Evolutionary conservation across 306 rosid genomes (phyloP), one percentile per base, ranked within the genome.

Genomic region (Arachis stenosperma): DNA sequence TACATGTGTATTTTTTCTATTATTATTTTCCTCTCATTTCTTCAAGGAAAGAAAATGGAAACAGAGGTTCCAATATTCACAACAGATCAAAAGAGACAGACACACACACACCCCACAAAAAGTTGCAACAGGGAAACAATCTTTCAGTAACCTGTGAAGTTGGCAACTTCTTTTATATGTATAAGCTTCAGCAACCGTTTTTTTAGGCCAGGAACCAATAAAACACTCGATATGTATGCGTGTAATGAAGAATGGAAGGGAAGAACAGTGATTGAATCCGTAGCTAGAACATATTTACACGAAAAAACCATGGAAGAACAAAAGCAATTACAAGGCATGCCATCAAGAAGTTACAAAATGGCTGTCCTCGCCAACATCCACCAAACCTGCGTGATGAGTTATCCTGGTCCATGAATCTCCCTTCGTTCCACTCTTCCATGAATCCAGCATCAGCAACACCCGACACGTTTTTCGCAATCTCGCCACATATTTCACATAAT

Each of bases 281-380:
- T 73, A 56, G 65, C 86, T 87, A 94, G 90, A 91, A 94, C 87
- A 91, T 81, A 81, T 89, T 84, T 79, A 87, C 93, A 76, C 89
- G 97, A 60, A 91, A 88, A 84, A 91, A 89, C 99, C 99, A 94
- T 41, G 99, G 97, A 17, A 94, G 95, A 37, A 94, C 96, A 75
- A 94, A 94, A 59, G 99, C 95, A 72, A 94, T 86, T 70, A 94
- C 96, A 81, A 91, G 80, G 81, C 99, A 94, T 6, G 96, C 96
- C 97, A 94, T 91, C 82, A 94, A 86, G 89, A 94, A 94, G 86
- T 94, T 94, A 81, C 99, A 94, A 76, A 94, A 91, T 36, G 97
- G 92, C 69, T 94, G 99, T 82, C 93, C 91, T 48, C 93, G 87
- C 93, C 90, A 89, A 76, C 96, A 89, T 70, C 89, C 84, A 44